phyloP scores from a whole-genome alignment of 345 rosid genomes.

The Eutrema japonicum region DNA sequence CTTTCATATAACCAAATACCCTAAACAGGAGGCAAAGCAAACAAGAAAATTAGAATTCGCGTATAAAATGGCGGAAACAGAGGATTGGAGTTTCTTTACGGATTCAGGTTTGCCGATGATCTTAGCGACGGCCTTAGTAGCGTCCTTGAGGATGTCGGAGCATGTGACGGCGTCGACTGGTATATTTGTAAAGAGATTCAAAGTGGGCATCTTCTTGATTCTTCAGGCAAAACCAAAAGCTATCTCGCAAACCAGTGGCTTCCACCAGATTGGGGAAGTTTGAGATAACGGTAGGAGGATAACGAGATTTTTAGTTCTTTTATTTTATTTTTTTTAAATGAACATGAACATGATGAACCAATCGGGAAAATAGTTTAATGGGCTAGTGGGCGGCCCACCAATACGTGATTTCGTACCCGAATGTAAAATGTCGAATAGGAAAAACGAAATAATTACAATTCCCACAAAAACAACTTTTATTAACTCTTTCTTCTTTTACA shows the following conservation, averaged over 20 bases:
- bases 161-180: conserved; percentile 84
- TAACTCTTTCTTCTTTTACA: conserved; percentile 11
- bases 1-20: background rate
- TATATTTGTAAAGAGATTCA: conserved; percentile 78
- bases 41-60: background rate
- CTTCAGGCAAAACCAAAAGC: conserved; percentile 9
- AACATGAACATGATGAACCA: background rate
- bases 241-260: background rate
- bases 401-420: background rate
- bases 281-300: conserved; percentile 19
- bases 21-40: background rate
- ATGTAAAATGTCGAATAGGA: background rate
- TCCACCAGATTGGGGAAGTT: background rate
- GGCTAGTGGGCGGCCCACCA: background rate
- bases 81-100: conserved; percentile 42
- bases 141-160: conserved; percentile 92
- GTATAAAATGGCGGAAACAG: background rate
- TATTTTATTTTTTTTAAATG: background rate
- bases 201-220: conserved; percentile 69
- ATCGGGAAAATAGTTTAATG: background rate
- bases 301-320: background rate
- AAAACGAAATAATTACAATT: background rate
- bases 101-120: conserved; percentile 97
- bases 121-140: conserved; percentile 83
- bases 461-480: background rate